Conservation (phyloP, 2,329 filamentous ascomycete species). For the Nemania sp. region DNA sequence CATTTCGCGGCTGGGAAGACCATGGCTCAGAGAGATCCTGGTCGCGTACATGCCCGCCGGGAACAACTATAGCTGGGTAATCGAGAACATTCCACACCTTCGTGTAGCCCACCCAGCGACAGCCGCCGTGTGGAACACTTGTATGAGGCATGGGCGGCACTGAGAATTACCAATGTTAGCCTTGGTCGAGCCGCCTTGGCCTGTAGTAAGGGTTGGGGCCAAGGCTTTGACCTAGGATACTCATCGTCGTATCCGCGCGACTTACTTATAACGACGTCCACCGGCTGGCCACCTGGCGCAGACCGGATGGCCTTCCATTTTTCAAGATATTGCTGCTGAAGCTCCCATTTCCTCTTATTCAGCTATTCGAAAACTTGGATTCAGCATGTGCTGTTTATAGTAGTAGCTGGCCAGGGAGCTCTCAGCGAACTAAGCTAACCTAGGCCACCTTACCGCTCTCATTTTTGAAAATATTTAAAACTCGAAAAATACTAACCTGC, state of each 20-base stretch:
- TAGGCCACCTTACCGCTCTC: too few species aligned
- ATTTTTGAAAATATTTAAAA: background rate
- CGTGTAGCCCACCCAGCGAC: constrained; percentile 61
- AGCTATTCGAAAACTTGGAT: constrained; percentile 39
- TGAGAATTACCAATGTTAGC: background rate
- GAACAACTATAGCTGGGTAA: constrained; percentile 62
- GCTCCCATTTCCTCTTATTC: constrained; percentile 59
- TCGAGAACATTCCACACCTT: constrained; percentile 67
- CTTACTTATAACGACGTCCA: constrained; percentile 58
- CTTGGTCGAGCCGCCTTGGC: background rate
- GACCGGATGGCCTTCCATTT: constrained; percentile 58
- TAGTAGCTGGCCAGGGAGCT: background rate
- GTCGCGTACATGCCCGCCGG: constrained; percentile 53
- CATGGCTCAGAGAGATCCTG: constrained; percentile 45
- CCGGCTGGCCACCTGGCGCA: constrained; percentile 47
- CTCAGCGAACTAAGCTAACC: too few species aligned
- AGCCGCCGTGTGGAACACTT: constrained; percentile 50
- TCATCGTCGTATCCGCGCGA: background rate
- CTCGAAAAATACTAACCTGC: constrained; percentile 46
- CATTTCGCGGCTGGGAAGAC: constrained; percentile 52
- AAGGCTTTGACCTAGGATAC: background rate
- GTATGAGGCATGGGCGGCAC: constrained; percentile 64
- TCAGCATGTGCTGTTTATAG: background rate
- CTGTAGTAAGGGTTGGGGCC: background rate
- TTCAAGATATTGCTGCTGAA: constrained; percentile 61